These are phyloP conservation scores for Selaginella moellendorffii DNA, from an alignment of 75 land plant species.

Conservation along the genomic window DNA sequence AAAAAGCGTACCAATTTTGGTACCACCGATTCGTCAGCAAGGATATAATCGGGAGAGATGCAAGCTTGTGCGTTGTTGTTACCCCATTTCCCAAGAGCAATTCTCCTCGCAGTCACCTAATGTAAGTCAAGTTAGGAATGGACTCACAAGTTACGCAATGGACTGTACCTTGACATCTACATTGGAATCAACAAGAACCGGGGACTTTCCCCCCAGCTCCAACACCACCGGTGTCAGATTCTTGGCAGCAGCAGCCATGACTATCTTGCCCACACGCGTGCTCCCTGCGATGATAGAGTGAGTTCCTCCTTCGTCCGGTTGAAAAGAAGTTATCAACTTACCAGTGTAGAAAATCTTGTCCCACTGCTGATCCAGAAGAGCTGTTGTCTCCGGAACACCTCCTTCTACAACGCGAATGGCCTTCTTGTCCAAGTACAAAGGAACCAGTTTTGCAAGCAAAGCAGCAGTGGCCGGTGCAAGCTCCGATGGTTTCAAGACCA, in stretches of 20 bases:
- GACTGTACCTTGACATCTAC: constrained; percentile 42
- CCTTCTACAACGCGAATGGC: constrained; percentile 83
- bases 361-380: constrained; percentile 77
- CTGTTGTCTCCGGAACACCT: constrained; percentile 53
- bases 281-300: too few species aligned
- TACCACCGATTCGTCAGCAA: neutral
- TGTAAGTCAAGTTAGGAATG: neutral
- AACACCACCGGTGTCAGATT: constrained; percentile 85
- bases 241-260: constrained; percentile 94
- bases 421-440: constrained; percentile 44
- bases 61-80: constrained; percentile 8
- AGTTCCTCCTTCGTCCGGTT: too few species aligned
- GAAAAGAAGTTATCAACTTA: too few species aligned
- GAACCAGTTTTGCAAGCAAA: constrained; percentile 41
- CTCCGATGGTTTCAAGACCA: constrained; percentile 78
- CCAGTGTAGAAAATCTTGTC: constrained; percentile 97
- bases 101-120: constrained; percentile 3
- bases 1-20: neutral
- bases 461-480: constrained; percentile 65
- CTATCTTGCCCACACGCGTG: constrained; percentile 56
- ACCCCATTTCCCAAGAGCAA: constrained; percentile 7
- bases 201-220: constrained; percentile 96
- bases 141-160: neutral
- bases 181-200: constrained; percentile 61
- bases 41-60: constrained; percentile 1